Percentiles rank a stretch among this genome's conserved stretches.
These are phyloP conservation scores for Venturia oleaginea DNA, from an alignment of 2,329 filamentous ascomycete genomes.

Conservation along the genomic window DNA sequence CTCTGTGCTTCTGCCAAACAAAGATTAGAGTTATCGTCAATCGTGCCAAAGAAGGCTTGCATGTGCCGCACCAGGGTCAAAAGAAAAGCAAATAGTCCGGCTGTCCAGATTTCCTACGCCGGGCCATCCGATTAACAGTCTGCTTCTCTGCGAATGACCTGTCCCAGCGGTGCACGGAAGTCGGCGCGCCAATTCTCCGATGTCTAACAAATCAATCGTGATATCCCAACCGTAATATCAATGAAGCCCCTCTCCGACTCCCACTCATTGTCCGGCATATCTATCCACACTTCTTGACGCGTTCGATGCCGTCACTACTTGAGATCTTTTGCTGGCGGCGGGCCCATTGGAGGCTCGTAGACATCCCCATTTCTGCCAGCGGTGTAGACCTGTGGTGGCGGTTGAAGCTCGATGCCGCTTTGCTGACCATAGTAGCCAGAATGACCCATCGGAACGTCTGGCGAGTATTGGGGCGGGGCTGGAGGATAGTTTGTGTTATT, in stretches of 20 bases:
- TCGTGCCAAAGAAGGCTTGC: no score
- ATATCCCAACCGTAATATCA: background rate
- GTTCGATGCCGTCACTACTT: background rate
- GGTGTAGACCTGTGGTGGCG: slow-evolving; percentile 16
- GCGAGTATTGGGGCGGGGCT: slow-evolving; percentile 43
- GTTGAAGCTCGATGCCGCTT: slow-evolving; percentile 56
- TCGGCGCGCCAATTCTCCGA: background rate
- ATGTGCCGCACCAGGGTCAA: background rate
- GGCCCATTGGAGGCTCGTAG: slow-evolving; percentile 60
- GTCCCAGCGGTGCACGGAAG: background rate
- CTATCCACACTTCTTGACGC: background rate
- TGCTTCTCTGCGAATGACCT: background rate
- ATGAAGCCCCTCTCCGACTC: background rate
- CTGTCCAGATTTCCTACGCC: background rate
- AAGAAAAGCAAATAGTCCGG: no score
- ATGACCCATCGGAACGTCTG: slow-evolving; percentile 30
- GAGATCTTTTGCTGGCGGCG: slow-evolving; percentile 45
- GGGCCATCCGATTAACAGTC: background rate
- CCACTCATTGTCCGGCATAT: background rate
- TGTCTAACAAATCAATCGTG: background rate
- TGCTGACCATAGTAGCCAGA: slow-evolving; percentile 31
- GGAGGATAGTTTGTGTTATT: slow-evolving; percentile 24
- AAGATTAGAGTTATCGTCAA: background rate
- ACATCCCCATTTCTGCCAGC: slow-evolving; percentile 37
- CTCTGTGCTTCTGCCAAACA: background rate